Conservation (phyloP, 805 yeast genomes). For the Naumovozyma castellii region DNA sequence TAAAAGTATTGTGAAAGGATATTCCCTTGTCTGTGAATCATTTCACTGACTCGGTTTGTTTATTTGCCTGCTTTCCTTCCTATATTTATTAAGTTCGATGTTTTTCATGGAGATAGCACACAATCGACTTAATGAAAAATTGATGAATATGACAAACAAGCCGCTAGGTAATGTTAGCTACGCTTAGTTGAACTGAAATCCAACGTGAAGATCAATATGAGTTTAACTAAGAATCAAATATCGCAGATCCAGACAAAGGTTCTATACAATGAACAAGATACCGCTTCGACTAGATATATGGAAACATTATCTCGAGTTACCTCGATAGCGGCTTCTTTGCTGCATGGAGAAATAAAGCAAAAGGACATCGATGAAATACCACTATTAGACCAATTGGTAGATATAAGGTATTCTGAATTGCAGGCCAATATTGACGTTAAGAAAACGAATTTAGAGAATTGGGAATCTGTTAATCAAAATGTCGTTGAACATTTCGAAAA, state of each 20-base stretch:
- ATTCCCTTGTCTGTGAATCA: no score
- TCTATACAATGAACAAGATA: slow-evolving; percentile 20
- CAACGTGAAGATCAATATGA: no score
- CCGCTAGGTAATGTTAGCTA: no score
- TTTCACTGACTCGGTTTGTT: no score
- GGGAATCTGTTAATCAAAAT: slow-evolving; percentile 17
- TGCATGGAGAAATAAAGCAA: slow-evolving; percentile 16
- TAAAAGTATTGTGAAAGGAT: no score
- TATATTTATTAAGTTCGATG: no score
- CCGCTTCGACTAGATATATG: slow-evolving; percentile 18
- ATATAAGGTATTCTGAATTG: slow-evolving; percentile 18
- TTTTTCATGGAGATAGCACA: no score
- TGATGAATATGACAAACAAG: no score
- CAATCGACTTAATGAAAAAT: no score
- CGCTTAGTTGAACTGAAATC: no score
- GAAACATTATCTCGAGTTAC: slow-evolving; percentile 16
- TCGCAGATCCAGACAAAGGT: slow-evolving; percentile 20
- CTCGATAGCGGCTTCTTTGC: slow-evolving; percentile 11
- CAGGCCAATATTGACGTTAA: slow-evolving; percentile 21
- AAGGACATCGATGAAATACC: slow-evolving; percentile 5
- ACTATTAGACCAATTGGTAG: slow-evolving; percentile 9
- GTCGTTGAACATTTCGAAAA: slow-evolving; percentile 10
- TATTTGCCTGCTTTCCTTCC: no score
- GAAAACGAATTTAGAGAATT: slow-evolving; percentile 16
- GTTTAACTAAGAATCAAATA: slow-evolving; percentile 8